Evolutionary conservation across 257 asterid species (phyloP).

Genomic region (Leptodermis oblonga): DNA sequence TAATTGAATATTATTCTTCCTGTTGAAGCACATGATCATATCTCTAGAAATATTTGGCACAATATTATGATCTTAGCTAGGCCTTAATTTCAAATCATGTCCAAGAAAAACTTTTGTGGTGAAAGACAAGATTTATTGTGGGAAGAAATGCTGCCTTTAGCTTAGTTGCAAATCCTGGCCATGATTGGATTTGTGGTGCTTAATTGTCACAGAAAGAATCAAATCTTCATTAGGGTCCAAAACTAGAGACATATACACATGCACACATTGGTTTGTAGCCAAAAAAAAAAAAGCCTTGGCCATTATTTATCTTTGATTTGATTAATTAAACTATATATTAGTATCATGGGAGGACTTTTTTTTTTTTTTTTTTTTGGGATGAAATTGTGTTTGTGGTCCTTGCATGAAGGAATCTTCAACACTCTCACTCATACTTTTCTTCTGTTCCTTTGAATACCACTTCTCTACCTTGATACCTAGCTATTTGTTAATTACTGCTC

Average conservation of each 20-base stretch:
- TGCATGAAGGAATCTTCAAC: constrained; percentile 6
- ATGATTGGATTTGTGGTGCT: constrained; percentile 32
- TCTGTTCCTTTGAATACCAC: not conserved
- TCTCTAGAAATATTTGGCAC: no score
- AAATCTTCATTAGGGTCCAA: constrained; percentile 26
- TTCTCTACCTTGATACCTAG: no score
- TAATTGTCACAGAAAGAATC: constrained; percentile 35
- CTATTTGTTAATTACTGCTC: no score
- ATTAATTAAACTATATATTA: not conserved
- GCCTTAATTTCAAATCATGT: no score
- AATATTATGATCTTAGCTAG: no score
- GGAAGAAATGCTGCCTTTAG: not conserved
- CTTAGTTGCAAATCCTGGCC: constrained; percentile 31
- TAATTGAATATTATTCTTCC: no score
- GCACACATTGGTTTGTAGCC: not conserved
- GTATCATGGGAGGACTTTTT: no score
- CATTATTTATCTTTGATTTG: not conserved
- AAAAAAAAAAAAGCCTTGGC: not conserved
- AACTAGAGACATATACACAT: constrained; percentile 2
- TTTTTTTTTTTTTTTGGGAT: not conserved
- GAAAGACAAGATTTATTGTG: constrained; percentile 6
- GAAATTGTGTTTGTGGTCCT: not conserved
- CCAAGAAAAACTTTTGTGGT: no score
- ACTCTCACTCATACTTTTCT: not conserved
- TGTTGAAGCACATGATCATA: no score